Conservation (phyloP, 1,284 basidiomycete species). For the Tilletia setariae region DNA sequence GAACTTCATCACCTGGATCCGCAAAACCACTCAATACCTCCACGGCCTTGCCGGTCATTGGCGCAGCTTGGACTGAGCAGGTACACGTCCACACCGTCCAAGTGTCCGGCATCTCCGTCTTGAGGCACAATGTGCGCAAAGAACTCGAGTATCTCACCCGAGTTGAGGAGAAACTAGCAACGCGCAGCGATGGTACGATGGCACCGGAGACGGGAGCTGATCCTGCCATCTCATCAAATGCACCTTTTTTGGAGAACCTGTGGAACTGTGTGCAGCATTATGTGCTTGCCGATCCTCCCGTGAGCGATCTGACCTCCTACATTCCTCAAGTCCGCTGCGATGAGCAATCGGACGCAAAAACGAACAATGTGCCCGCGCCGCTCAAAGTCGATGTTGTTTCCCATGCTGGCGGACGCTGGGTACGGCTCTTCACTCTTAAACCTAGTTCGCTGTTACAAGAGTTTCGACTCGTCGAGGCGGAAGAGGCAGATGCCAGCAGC, state of each 20-base stretch:
- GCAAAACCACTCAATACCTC: neutral
- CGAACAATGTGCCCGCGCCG: too few species aligned
- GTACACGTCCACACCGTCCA: conserved; percentile 1
- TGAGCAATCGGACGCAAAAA: neutral
- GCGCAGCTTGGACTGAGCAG: neutral
- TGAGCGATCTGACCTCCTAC: neutral
- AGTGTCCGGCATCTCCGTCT: neutral
- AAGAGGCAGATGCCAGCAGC: conserved; percentile 33
- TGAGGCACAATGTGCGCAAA: neutral
- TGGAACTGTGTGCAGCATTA: conserved; percentile 26
- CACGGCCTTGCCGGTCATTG: neutral
- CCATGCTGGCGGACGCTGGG: conserved; percentile 34
- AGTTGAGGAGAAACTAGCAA: neutral
- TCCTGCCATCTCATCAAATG: conserved; percentile 30
- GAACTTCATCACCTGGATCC: neutral
- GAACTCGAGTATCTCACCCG: conserved; percentile 11
- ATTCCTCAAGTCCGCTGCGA: neutral
- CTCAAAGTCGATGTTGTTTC: conserved; percentile 39
- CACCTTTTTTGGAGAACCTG: conserved; percentile 29
- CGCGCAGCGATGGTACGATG: neutral
- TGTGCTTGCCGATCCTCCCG: neutral
- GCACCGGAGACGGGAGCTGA: neutral
- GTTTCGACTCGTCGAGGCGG: conserved; percentile 34
- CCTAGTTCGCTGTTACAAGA: conserved; percentile 31
- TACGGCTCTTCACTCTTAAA: conserved; percentile 32